Base-by-base conservation (phyloP, 225 moss, liverwort and hornwort species). In the Takakia lepidozioides region DNA sequence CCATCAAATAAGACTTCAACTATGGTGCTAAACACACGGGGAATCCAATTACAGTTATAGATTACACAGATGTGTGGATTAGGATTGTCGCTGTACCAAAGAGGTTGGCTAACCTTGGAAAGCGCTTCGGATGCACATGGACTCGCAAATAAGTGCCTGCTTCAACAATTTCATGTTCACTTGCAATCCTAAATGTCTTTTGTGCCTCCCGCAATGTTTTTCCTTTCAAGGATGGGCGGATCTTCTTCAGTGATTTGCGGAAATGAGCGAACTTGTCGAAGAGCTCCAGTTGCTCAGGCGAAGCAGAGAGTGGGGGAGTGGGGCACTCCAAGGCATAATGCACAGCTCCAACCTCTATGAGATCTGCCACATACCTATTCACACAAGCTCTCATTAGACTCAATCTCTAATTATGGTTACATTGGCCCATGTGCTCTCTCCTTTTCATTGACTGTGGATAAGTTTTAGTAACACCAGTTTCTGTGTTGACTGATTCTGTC, bases 351-450 rank as follows among this genome's bases (percentile, higher is more conserved):
- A 91, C 91, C 51, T 66, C 68, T 67, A 98, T 72, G 59, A 98
- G 78, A 83, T 98, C 98, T 83, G 78, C 81, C 59, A 98, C 98
- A 68, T 91, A 98, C 72, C 93, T 95, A 76, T 32, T n/a, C n/a
- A n/a, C n/a, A n/a, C n/a, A n/a, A n/a, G n/a, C n/a, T n/a, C n/a
- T n/a, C n/a, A n/a, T n/a, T n/a, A n/a, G n/a, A n/a, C n/a, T n/a
- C n/a, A n/a, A n/a, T n/a, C n/a, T n/a, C n/a, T n/a, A n/a, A n/a
- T n/a, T n/a, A n/a, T n/a, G n/a, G n/a, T n/a, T n/a, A n/a, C n/a
- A n/a, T n/a, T n/a, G n/a, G n/a, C n/a, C n/a, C n/a, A n/a, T n/a
- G n/a, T n/a, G n/a, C n/a, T n/a, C n/a, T n/a, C n/a, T n/a, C n/a
- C n/a, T n/a, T n/a, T n/a, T n/a, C n/a, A n/a, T n/a, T n/a, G n/a